These are phyloP conservation scores for Xylaria curta DNA, from an alignment of 495 filamentous ascomycete genomes.

Conservation along the genomic window DNA sequence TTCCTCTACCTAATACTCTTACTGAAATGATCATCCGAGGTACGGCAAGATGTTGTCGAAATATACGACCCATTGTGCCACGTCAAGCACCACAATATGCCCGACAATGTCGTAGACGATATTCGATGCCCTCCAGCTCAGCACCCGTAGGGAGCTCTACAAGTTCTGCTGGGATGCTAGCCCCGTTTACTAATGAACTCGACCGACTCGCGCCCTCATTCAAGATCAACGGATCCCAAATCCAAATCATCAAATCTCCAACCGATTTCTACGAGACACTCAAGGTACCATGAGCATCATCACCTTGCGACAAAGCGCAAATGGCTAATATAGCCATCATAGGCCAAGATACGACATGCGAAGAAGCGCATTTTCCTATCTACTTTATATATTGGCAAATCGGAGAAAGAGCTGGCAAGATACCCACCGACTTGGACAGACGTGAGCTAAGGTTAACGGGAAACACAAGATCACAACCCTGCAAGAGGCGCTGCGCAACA, in stretches of 20 bases:
- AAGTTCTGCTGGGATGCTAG: slow-evolving; percentile 56
- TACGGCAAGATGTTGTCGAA: slow-evolving; percentile 36
- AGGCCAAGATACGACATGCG: slow-evolving; percentile 83
- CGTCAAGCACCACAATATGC: slow-evolving; percentile 29
- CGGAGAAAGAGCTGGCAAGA: slow-evolving; percentile 82
- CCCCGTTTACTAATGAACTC: slow-evolving; percentile 76
- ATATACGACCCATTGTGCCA: slow-evolving; percentile 34
- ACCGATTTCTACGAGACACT: slow-evolving; percentile 85
- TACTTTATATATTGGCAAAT: slow-evolving; percentile 94
- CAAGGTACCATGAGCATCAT: slow-evolving; percentile 66
- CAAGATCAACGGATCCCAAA: slow-evolving; percentile 78
- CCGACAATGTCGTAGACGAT: slow-evolving; percentile 47
- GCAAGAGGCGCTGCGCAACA: slow-evolving; percentile 72
- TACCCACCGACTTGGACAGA: slow-evolving; percentile 15
- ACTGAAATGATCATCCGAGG: slow-evolving; percentile 37
- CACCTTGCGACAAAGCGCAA: slow-evolving; percentile 26
- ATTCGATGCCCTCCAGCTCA: slow-evolving; percentile 47
- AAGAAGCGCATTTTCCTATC: slow-evolving; percentile 84
- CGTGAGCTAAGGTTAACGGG: slow-evolving; percentile 23
- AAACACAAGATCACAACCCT: slow-evolving; percentile 71
- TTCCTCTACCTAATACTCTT: too few relatives aligned
- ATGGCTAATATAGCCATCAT: slow-evolving; percentile 25
- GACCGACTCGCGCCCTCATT: slow-evolving; percentile 91
- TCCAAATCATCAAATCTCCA: slow-evolving; percentile 79
- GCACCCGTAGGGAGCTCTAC: slow-evolving; percentile 35